Evolutionary conservation across 495 filamentous ascomycete species (phyloP).

Genomic region (Xylaria telfairii): DNA sequence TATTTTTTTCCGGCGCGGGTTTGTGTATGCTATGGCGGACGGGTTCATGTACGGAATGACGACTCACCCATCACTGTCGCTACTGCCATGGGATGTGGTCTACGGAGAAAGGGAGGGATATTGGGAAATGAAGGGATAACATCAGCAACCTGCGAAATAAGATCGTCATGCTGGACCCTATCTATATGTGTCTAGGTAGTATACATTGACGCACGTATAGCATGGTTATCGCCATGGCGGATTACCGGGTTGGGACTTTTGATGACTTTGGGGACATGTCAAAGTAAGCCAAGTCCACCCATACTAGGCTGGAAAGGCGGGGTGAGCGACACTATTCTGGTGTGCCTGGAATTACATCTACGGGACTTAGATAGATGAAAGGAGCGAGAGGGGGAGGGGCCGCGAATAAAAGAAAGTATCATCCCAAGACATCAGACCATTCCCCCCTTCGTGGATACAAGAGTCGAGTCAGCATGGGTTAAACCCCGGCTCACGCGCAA

Average conservation of each 20-base stretch:
- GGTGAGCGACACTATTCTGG: not conserved
- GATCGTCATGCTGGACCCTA: not conserved
- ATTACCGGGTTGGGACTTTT: not conserved
- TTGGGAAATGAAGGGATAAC: not conserved
- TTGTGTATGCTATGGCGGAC: conserved; percentile 10
- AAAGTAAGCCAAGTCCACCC: not conserved
- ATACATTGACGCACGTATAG: not conserved
- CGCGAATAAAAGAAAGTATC: not conserved
- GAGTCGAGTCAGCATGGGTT: not conserved
- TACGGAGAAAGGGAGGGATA: not conserved
- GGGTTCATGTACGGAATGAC: conserved; percentile 14
- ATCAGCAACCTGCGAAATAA: not conserved
- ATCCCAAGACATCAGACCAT: conserved; percentile 10
- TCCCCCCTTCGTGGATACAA: not conserved
- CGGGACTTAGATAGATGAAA: conserved; percentile 7
- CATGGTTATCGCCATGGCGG: not conserved
- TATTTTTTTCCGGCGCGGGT: not conserved
- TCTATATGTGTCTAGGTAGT: not conserved
- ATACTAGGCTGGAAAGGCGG: not conserved
- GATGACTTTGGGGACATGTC: not conserved
- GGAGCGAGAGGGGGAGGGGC: not conserved
- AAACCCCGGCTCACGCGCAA: not conserved
- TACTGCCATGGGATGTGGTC: not conserved
- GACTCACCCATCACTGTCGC: not conserved
- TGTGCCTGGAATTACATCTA: not conserved